These are phyloP conservation scores for Backusella sp. DNA, from an alignment of 192 early-diverging fungal genomes.

Conservation along the genomic window DNA sequence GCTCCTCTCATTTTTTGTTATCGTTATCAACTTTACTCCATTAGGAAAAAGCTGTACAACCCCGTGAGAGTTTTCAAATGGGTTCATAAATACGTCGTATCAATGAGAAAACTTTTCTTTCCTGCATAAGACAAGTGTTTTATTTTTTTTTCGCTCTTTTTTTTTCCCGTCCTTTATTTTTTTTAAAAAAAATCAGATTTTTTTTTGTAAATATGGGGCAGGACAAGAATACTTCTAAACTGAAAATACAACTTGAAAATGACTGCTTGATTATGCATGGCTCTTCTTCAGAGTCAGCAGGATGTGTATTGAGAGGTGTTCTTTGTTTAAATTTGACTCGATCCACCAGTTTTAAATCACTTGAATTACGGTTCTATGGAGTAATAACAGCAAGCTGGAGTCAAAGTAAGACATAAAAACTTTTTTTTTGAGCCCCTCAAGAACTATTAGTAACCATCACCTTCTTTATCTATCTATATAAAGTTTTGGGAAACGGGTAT, in stretches of 20 bases:
- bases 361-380: slow-evolving; percentile 48
- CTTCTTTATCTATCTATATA: background rate
- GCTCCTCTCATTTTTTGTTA: slow-evolving; percentile 5
- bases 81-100: slow-evolving; percentile 2
- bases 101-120: slow-evolving; percentile 7
- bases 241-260: slow-evolving; percentile 40
- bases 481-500: slow-evolving; percentile 2
- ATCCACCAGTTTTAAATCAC: slow-evolving; percentile 45
- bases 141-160: slow-evolving; percentile 1
- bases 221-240: slow-evolving; percentile 8
- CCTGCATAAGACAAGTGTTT: background rate
- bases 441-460: background rate
- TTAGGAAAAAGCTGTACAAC: slow-evolving; percentile 9
- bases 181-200: background rate
- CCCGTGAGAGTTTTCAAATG: slow-evolving; percentile 3
- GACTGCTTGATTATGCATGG: slow-evolving; percentile 40
- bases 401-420: slow-evolving; percentile 31
- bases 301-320: slow-evolving; percentile 51
- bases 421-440: background rate
- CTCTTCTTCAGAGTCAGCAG: slow-evolving; percentile 34
- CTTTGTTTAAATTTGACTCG: slow-evolving; percentile 46
- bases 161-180: slow-evolving; percentile 2
- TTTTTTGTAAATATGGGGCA: slow-evolving; percentile 7
- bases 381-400: slow-evolving; percentile 42
- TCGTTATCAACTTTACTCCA: slow-evolving; percentile 8